Evolutionary conservation across 495 filamentous ascomycete species (phyloP).

Genomic region (Talaromyces ruber): DNA sequence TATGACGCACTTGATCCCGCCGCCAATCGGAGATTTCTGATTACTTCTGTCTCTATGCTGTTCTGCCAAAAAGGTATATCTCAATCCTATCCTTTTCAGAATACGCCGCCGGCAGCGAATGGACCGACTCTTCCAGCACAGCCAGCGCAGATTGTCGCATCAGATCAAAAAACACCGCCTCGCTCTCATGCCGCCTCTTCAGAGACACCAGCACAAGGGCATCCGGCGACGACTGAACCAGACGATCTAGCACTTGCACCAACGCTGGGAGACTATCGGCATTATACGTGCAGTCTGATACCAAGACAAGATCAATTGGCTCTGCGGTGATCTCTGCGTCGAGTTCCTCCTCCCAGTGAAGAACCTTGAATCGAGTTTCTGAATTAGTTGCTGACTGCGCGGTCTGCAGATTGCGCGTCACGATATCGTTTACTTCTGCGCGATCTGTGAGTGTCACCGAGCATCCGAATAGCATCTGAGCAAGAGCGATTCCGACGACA

Average conservation of each 20-base stretch:
- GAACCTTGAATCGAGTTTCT: constrained; percentile 43
- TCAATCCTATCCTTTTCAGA: constrained; percentile 51
- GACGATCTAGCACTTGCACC: constrained; percentile 54
- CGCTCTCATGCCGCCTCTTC: constrained; percentile 79
- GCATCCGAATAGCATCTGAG: constrained; percentile 43
- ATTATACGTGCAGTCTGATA: constrained; percentile 96
- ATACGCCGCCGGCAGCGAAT: constrained; percentile 52
- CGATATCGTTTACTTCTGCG: constrained; percentile 62
- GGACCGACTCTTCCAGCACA: constrained; percentile 31
- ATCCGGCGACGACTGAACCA: constrained; percentile 43
- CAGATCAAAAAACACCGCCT: constrained; percentile 70
- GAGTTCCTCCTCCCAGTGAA: constrained; percentile 66
- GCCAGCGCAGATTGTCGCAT: constrained; percentile 52
- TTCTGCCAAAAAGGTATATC: constrained; percentile 46
- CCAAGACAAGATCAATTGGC: constrained; percentile 61
- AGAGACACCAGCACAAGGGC: constrained; percentile 62
- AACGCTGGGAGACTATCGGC: constrained; percentile 68
- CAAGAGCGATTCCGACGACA: constrained; percentile 69
- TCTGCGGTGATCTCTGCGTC: constrained; percentile 28
- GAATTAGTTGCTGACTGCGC: constrained; percentile 30
- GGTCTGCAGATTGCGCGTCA: constrained; percentile 43
- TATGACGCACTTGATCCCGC: background rate
- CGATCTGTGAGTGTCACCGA: constrained; percentile 75
- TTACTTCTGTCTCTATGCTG: too few relatives aligned
- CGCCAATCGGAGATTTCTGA: background rate